Evolutionary conservation across 352 stramenopile genomes (phyloP), one percentile per base, ranked within the genome.

Genomic region (Globisporangium acanthophoron): DNA sequence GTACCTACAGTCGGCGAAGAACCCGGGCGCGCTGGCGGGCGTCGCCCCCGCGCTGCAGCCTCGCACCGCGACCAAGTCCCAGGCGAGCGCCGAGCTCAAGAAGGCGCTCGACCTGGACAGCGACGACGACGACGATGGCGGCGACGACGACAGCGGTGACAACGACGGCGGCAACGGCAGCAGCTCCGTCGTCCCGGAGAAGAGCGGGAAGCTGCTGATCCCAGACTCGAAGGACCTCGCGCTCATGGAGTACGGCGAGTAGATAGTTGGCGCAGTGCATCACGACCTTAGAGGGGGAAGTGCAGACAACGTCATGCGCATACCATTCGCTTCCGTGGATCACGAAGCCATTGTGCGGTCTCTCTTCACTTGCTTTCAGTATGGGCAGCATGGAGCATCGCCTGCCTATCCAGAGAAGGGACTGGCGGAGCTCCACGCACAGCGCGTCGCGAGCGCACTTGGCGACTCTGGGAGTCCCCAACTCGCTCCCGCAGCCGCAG

Each of bases 161-260:
- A 65, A 75, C 2, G 64, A 70, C 39, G 70, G 74, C 20, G 67
- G 66, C 0, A 48, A 55, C 1, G 57, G 35, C 21, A 50, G 47
- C 50, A 64, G 56, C 53, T 53, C 52, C 54, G 59, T 51, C 15
- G 33, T 24, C 18, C 62, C 20, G 29, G 39, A 35, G 44, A 56
- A 65, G 52, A 63, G 51, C 43, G 11, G 41, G 21, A 64, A 54
- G 24, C 45, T 84, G 62, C 47, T 68, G 21, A 67, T 87, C 8
- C 77, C 72, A 0, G 77, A 90, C 62, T 70, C 80, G 21, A 80
- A 86, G 49, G 73, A 86, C 50, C 74, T 93, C 15, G 67, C 81
- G 48, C 76, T 89, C 55, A 71, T 84, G 56, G 83, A 93, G 60
- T 93, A 88, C 58, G 83, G 71, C 64, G 83, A 93, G 51, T 93